Base-by-base conservation (phyloP, 352 stramenopile genomes). In the Phytophthora sojae region DNA sequence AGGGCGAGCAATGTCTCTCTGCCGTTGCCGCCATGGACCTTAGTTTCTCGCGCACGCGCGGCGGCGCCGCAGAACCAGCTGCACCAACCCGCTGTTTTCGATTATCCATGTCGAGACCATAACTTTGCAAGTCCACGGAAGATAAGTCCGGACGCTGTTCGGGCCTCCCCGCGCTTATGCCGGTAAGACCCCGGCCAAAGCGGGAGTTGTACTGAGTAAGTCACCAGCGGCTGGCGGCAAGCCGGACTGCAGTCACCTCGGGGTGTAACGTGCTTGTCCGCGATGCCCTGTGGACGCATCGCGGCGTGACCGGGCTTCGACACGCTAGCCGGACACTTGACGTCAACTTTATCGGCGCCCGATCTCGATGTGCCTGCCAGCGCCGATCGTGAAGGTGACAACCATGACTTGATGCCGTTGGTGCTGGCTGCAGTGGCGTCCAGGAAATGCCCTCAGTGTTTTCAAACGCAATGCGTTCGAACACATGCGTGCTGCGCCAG, bases 51-150 rank as follows among this genome's bases (percentile, higher is more conserved):
- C 61, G 45, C 67, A 60, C 39, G 30, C 26, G 23, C 26, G 6
- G 58, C 53, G 57, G 29, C 60, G 64, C 69, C 23, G 37, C 17
- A 77, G 69, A 77, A 77, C 39, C 65, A 77, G 55, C 58, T 77
- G 70, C 65, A 59, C 23, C 54, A 67, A 67, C 65, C 58, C 44
- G 64, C 59, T 77, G 59, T 60, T 66, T 60, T 26, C 56, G 61
- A 35, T 74, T 74, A 67, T 61, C 58, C 57, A 69, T 59, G 35
- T 51, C 23, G 23, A 39, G 37, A 32, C 62, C 57, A 76, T n/a
- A 70, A 64, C 42, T 62, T 49, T 67, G 23, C 19, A 65, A 23
- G 50, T 44, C 39, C 32, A 21, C 65, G n/a, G 45, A 61, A 71
- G 57, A 73, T 64, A 76, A 64, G 44, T 75, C 56, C 67, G 57